These are phyloP conservation scores for Nannochloropsis salina DNA, from an alignment of 108 stramenopile genomes.

Conservation along the genomic window DNA sequence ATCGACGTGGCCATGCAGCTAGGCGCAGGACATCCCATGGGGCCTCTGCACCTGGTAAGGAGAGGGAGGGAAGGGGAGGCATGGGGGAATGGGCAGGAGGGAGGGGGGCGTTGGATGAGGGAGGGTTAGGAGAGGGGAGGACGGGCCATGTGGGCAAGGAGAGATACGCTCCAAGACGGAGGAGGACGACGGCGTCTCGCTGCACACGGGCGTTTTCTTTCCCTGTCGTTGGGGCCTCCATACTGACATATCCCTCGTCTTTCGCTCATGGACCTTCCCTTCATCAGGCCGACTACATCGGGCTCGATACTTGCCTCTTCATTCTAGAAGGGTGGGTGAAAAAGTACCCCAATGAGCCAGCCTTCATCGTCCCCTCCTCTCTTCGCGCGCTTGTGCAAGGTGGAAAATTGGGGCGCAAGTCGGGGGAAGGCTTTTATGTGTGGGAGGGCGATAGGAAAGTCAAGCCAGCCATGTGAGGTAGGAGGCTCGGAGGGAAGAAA, in stretches of 20 bases:
- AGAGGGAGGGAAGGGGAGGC: neutral
- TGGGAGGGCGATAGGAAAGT: slow-evolving; percentile 37
- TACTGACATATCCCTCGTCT: slow-evolving; percentile 45
- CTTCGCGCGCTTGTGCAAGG: slow-evolving; percentile 14
- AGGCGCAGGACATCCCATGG: slow-evolving; percentile 98
- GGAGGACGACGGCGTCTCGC: too few species aligned
- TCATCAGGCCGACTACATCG: slow-evolving; percentile 73
- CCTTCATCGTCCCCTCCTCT: slow-evolving; percentile 60
- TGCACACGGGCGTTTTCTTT: too few species aligned
- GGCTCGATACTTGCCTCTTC: slow-evolving; percentile 81
- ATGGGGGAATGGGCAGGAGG: neutral
- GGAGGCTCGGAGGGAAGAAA: neutral
- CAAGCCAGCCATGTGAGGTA: slow-evolving; percentile 12
- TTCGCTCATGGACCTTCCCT: slow-evolving; percentile 54
- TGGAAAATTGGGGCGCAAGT: slow-evolving; percentile 31
- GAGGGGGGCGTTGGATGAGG: neutral
- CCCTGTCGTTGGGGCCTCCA: neutral
- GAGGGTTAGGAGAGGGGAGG: neutral
- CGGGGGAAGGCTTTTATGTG: slow-evolving; percentile 30
- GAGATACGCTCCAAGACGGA: neutral
- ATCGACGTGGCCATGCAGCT: slow-evolving; percentile 93
- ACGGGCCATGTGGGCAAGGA: neutral
- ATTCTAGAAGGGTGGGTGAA: slow-evolving; percentile 76
- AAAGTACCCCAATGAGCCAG: slow-evolving; percentile 69
- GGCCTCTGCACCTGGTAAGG: slow-evolving; percentile 55